These are phyloP conservation scores for Flagelloscypha sp. DNA, from an alignment of 768 basidiomycete genomes.

Conservation along the genomic window DNA sequence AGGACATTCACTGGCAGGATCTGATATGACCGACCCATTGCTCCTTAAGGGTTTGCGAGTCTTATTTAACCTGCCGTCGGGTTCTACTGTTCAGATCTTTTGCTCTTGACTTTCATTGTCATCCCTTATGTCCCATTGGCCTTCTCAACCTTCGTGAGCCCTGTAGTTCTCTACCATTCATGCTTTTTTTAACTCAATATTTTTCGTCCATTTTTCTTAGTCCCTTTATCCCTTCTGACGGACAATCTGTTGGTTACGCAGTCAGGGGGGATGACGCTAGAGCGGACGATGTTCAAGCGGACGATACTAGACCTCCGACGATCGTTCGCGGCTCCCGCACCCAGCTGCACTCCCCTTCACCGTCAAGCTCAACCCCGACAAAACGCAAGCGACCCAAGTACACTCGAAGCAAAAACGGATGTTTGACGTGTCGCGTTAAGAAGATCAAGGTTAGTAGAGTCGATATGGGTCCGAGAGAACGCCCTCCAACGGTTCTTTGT, in stretches of 20 bases:
- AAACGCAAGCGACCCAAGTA: constrained; percentile 85
- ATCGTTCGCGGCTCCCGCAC: constrained; percentile 13
- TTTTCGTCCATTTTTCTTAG: too few species aligned
- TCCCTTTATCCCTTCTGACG: too few species aligned
- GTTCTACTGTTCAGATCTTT: too few species aligned
- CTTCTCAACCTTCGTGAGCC: neutral
- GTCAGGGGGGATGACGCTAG: too few species aligned
- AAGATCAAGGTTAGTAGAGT: constrained; percentile 85
- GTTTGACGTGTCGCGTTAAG: constrained; percentile 87
- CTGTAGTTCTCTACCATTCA: neutral
- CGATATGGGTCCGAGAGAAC: constrained; percentile 4
- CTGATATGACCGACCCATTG: too few species aligned
- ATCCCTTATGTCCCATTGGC: neutral
- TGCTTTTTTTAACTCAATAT: too few species aligned
- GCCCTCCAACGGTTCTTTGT: constrained; percentile 6
- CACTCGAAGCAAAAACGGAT: constrained; percentile 90
- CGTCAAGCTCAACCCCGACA: constrained; percentile 42
- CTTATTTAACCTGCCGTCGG: too few species aligned
- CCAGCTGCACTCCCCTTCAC: constrained; percentile 34
- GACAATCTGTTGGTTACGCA: too few species aligned
- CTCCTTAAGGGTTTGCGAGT: too few species aligned
- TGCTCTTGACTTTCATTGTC: too few species aligned
- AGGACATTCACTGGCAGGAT: too few species aligned
- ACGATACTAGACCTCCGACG: constrained; percentile 9
- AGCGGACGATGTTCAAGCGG: too few species aligned